Conservation (phyloP, 2,329 filamentous ascomycete genomes). For the Mycosphaerella sp. region DNA sequence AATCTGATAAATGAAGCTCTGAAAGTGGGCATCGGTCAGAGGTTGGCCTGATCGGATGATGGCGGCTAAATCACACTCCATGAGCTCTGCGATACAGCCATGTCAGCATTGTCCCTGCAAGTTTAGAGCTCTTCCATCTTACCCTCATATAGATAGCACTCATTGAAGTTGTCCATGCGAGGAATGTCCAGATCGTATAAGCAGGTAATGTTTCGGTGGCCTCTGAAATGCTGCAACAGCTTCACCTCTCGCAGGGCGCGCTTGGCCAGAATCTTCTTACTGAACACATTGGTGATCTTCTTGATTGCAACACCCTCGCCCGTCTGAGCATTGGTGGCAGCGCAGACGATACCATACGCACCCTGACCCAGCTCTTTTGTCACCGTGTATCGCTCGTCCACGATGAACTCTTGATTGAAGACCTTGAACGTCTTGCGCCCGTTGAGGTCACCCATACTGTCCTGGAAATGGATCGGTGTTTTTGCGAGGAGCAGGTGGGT, state of each 20-base stretch:
- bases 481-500: background rate
- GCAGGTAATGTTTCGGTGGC: constrained; percentile 71
- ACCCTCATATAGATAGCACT: constrained; percentile 99
- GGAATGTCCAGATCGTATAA: constrained; percentile 99
- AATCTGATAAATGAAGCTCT: constrained; percentile 99
- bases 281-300: constrained; percentile 99
- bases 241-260: constrained; percentile 97
- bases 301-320: constrained; percentile 96
- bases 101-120: background rate
- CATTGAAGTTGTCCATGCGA: constrained; percentile 94
- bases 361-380: constrained; percentile 98
- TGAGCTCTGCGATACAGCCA: constrained; percentile 63
- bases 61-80: constrained; percentile 97
- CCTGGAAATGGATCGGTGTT: constrained; percentile 14
- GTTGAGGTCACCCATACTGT: constrained; percentile 52
- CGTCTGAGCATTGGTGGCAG: constrained; percentile 84
- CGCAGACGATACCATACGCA: constrained; percentile 97
- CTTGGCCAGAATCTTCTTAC: constrained; percentile 99
- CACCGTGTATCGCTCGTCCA: constrained; percentile 96
- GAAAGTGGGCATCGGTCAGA: constrained; percentile 96
- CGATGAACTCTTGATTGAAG: constrained; percentile 99
- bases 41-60: constrained; percentile 97
- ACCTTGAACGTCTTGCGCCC: constrained; percentile 96
- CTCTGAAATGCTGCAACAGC: constrained; percentile 91
- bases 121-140: constrained; percentile 26